phyloP scores from a whole-genome alignment of 1,284 basidiomycete genomes.

The Sanghuangporus baumii region DNA sequence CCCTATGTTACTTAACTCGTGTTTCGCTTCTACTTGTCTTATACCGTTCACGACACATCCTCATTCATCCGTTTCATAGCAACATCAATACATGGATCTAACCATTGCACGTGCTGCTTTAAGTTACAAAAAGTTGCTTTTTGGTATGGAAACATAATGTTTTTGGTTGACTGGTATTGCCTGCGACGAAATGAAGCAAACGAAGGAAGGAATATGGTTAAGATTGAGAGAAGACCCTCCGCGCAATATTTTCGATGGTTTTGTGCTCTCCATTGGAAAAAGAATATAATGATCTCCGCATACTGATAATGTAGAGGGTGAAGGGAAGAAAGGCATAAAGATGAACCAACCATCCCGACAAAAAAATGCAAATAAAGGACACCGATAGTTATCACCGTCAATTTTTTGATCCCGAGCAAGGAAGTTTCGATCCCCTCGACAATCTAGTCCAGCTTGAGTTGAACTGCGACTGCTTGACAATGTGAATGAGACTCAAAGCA shows the following conservation, averaged over 20 bases:
- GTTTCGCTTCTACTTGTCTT: neutral
- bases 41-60: no score
- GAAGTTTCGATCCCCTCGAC: neutral
- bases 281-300: slow-evolving; percentile 1
- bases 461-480: neutral
- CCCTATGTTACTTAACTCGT: neutral
- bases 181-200: neutral
- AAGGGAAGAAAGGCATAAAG: neutral
- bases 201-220: neutral
- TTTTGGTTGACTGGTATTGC: slow-evolving; percentile 1
- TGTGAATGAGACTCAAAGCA: neutral
- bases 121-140: slow-evolving; percentile 11
- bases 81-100: neutral
- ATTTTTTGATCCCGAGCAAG: neutral
- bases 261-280: neutral
- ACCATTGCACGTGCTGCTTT: neutral
- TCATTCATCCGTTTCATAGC: neutral
- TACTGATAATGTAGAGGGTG: neutral
- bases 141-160: slow-evolving; percentile 1
- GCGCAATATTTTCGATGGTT: neutral
- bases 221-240: neutral
- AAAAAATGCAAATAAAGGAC: neutral
- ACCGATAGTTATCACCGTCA: neutral
- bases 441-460: neutral
- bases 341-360: neutral